phyloP scores from a whole-genome alignment of 2,329 filamentous ascomycete genomes.

The Stagonosporopsis chrysanthemi region DNA sequence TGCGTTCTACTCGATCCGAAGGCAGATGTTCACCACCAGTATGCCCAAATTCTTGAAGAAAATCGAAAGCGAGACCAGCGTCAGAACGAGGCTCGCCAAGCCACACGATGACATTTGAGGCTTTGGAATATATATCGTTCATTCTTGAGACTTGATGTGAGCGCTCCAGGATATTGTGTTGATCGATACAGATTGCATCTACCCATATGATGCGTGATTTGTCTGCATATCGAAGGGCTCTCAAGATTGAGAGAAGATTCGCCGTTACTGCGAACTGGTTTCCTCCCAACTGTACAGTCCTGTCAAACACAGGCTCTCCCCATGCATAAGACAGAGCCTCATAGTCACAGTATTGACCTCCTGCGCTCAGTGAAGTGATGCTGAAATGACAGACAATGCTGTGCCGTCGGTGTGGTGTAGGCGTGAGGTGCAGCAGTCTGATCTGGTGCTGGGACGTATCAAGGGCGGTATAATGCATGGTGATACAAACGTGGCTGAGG shows the following conservation, averaged over 20 bases:
- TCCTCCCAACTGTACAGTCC: conserved; percentile 1
- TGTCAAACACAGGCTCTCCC: background rate
- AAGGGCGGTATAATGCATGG: conserved; percentile 13
- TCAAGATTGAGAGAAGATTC: conserved; percentile 15
- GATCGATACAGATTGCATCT: conserved; percentile 23
- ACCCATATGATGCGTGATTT: conserved; percentile 18
- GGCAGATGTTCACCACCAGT: background rate
- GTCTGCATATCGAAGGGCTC: conserved; percentile 7
- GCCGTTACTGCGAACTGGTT: conserved; percentile 1
- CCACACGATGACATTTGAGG: conserved; percentile 10
- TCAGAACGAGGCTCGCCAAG: conserved; percentile 11
- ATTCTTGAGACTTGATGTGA: conserved; percentile 14
- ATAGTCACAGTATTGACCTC: background rate
- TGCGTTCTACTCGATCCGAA: background rate
- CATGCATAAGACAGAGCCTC: conserved; percentile 16
- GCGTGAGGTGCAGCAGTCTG: conserved; percentile 6
- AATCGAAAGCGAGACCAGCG: conserved; percentile 7
- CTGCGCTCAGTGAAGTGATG: background rate
- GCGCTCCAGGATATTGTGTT: conserved; percentile 12
- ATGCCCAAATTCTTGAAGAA: conserved; percentile 5
- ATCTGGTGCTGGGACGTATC: conserved; percentile 6
- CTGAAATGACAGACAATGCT: conserved; percentile 1
- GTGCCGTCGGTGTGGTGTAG: conserved; percentile 3
- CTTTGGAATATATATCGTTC: conserved; percentile 14
- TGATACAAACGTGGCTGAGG: background rate